These are phyloP conservation scores for Chrysosporium keratinophilum DNA, from an alignment of 2,329 filamentous ascomycete species.

Conservation along the genomic window DNA sequence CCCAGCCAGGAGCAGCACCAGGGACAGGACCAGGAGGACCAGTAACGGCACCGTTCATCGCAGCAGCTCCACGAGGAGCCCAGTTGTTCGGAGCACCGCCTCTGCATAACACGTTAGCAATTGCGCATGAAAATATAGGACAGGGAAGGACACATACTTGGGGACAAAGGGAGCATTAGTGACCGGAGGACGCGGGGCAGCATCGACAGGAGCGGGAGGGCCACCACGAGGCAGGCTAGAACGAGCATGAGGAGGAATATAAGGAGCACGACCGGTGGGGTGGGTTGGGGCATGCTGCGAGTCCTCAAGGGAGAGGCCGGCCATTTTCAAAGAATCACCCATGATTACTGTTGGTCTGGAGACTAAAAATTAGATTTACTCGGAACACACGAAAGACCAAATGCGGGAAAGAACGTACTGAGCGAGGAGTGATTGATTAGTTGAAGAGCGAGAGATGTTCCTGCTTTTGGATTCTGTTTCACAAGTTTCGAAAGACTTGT, in stretches of 20 bases:
- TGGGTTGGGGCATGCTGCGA: slow-evolving; percentile 38
- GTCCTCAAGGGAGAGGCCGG: slow-evolving; percentile 49
- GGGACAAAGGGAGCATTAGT: slow-evolving; percentile 30
- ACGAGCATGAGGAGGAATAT: slow-evolving; percentile 57
- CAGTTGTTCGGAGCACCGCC: slow-evolving; percentile 7
- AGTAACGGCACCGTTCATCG: slow-evolving; percentile 19
- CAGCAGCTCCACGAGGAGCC: slow-evolving; percentile 10
- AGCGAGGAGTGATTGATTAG: background rate
- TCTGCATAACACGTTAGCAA: background rate
- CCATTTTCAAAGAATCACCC: slow-evolving; percentile 49
- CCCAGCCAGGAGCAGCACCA: slow-evolving; percentile 14
- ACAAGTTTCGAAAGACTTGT: background rate
- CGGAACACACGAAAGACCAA: background rate
- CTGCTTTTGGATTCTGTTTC: background rate
- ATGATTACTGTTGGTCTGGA: slow-evolving; percentile 25
- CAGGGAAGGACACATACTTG: slow-evolving; percentile 16
- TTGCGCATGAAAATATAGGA: background rate
- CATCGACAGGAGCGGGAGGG: slow-evolving; percentile 32
- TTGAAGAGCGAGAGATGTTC: background rate
- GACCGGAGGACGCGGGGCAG: slow-evolving; percentile 24
- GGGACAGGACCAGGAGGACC: too few relatives aligned
- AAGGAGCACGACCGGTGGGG: slow-evolving; percentile 48
- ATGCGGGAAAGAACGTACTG: background rate
- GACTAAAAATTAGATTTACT: background rate
- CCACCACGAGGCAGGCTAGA: slow-evolving; percentile 23